phyloP scores from a whole-genome alignment of 768 basidiomycete species.

The Mycena belliarum region DNA sequence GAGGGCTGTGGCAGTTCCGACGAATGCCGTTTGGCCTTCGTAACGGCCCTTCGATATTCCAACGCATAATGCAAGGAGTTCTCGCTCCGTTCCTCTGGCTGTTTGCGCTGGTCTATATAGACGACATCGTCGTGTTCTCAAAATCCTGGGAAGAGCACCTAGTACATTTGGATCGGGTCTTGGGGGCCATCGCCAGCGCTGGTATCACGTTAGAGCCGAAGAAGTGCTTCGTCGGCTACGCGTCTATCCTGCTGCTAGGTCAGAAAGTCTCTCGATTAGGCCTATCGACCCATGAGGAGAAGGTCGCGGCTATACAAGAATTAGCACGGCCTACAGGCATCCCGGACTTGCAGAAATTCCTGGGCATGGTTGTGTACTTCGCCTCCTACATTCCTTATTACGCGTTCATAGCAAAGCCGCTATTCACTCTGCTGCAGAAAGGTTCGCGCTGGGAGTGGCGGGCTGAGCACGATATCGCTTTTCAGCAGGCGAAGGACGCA shows the following conservation, averaged over 20 bases:
- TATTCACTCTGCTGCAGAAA: conserved; percentile 26
- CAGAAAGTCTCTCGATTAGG: too few species aligned
- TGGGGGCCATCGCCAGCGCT: too few species aligned
- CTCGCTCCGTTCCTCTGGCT: neutral
- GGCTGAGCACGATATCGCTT: conserved; percentile 21
- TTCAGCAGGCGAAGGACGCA: conserved; percentile 21
- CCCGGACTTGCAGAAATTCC: neutral
- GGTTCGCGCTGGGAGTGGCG: conserved; percentile 26
- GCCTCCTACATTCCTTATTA: neutral
- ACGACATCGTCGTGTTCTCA: neutral
- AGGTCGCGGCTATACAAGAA: too few species aligned
- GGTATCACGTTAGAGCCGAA: too few species aligned
- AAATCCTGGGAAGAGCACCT: neutral
- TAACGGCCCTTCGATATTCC: too few species aligned
- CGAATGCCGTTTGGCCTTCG: too few species aligned
- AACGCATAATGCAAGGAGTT: too few species aligned
- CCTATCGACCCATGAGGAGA: too few species aligned
- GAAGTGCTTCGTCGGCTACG: too few species aligned
- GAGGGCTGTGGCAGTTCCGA: too few species aligned
- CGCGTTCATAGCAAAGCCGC: conserved; percentile 23
- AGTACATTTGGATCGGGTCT: neutral
- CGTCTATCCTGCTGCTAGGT: too few species aligned
- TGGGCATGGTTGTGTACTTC: neutral
- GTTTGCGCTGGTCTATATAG: neutral
- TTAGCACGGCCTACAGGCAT: neutral